Base-by-base conservation (phyloP, 2,329 filamentous ascomycete species). In the Purpureocillium lavendulum region DNA sequence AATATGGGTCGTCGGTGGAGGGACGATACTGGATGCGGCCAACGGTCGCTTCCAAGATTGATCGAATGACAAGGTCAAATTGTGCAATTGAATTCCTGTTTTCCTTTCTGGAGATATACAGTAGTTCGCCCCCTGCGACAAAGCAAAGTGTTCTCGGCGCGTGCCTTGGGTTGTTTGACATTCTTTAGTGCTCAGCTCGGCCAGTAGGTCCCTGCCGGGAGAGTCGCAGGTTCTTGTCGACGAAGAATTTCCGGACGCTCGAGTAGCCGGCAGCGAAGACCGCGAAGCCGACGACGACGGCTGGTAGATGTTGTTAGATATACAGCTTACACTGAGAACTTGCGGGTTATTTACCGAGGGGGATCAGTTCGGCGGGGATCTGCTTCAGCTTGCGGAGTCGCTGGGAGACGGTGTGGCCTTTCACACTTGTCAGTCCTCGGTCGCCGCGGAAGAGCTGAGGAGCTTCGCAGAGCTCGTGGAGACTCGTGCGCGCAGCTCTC, bases 391-490 rank as follows among this genome's bases (percentile, higher is more conserved):
- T 83, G 63, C 89, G 85, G 57, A 98, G 75, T 63, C 90, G 87
- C 74, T 97, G 92, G 51, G 90, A 95, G 67, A 97, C 80, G 57
- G 90, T 96, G 73, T 97, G 92, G 62, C 87, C 92, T 98, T 49
- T 38, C 42, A 34, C 46, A 52, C 36, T 26, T 12, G 14, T 39
- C 33, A 36, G 28, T 17, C 21, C 21, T 21, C 18, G 14, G 15
- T 6, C 7, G 12, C 17, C 12, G 24, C 16, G 16, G 1, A 29
- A 17, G 30, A 11, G 30, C 10, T 2, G 12, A 3, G 9, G 9
- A 36, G 21, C 35, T 31, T 34, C 17, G 4, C n/a, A 15, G 26
- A 26, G 10, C 16, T 24, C 16, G 9, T 30, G 29, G 10, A 26
- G 21, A 5, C 21, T 10, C 10, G 5, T 26, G 21, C 21, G 21